These are phyloP conservation scores for Aureobasidium lini DNA, from an alignment of 2,329 filamentous ascomycete species.

Conservation along the genomic window DNA sequence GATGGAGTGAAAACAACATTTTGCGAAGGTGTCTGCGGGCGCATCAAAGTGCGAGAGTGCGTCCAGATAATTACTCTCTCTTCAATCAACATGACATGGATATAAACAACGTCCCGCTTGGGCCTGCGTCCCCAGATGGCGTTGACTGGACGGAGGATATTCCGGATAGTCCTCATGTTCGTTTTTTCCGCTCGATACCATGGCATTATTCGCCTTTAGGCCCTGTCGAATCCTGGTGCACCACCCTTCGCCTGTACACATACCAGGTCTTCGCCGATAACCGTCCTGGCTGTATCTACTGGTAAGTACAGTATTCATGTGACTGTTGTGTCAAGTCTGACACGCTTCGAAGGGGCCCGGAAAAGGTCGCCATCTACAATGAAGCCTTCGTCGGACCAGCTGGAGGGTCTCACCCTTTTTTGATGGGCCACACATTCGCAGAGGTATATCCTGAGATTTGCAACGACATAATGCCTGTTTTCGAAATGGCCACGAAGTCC, in stretches of 20 bases:
- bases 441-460: constrained; percentile 14
- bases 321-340: too few species aligned
- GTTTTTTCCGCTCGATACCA: constrained; percentile 36
- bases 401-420: background rate
- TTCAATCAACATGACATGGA: background rate
- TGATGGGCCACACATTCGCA: constrained; percentile 14
- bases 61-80: background rate
- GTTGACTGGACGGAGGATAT: constrained; percentile 12
- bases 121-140: background rate
- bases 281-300: constrained; percentile 27
- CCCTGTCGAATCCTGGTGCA: constrained; percentile 41
- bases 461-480: constrained; percentile 11
- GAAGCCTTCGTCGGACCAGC: constrained; percentile 12
- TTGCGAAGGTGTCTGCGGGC: background rate
- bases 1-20: background rate
- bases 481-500: constrained; percentile 13
- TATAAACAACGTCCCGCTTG: background rate
- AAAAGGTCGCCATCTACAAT: constrained; percentile 14
- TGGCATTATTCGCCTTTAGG: constrained; percentile 44
- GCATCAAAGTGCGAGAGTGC: background rate
- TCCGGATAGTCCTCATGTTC: constrained; percentile 23
- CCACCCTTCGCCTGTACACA: constrained; percentile 40
- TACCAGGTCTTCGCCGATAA: constrained; percentile 40
- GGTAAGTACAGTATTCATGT: background rate
- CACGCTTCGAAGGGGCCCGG: background rate